A percentile compares a stretch with the other conserved stretches of the same genome.
Evolutionary conservation across 495 filamentous ascomycete species (phyloP).

Genomic region (Corynascus novoguineensis): DNA sequence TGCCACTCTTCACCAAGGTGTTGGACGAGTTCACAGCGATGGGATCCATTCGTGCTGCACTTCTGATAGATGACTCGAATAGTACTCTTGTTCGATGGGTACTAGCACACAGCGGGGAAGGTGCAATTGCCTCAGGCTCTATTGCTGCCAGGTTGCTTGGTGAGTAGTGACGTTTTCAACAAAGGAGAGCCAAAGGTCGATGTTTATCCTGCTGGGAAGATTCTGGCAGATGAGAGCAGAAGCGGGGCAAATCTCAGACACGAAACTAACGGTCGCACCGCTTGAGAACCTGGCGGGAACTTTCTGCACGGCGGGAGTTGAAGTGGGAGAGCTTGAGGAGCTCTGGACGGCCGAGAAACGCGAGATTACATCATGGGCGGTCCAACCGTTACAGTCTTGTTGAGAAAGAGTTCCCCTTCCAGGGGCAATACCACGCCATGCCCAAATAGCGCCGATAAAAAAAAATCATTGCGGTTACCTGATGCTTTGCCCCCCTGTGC

Average conservation of each 20-base stretch:
- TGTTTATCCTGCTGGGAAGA: background rate
- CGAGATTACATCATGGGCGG: constrained; percentile 32
- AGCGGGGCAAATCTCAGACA: constrained; percentile 6
- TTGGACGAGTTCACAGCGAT: constrained; percentile 39
- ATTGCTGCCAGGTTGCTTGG: no score
- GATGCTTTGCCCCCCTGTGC: constrained; percentile 7
- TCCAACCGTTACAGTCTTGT: constrained; percentile 18
- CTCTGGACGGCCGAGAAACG: constrained; percentile 12
- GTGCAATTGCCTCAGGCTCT: constrained; percentile 1
- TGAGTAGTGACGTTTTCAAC: no score
- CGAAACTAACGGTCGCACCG: background rate
- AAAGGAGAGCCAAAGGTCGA: background rate
- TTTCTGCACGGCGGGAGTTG: background rate
- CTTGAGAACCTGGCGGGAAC: background rate
- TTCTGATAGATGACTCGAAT: no score
- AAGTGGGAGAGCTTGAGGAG: constrained; percentile 3
- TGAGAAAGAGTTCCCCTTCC: background rate
- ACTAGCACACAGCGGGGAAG: no score
- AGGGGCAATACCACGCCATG: constrained; percentile 1
- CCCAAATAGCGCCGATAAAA: background rate
- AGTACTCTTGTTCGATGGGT: no score
- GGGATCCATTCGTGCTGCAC: constrained; percentile 27
- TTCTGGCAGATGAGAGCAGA: background rate
- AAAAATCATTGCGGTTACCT: background rate
- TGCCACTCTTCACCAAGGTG: constrained; percentile 25